Evolutionary conservation across 2,329 filamentous ascomycete species (phyloP), one percentile per base, ranked within the genome.

Genomic region (Clonostachys solani): DNA sequence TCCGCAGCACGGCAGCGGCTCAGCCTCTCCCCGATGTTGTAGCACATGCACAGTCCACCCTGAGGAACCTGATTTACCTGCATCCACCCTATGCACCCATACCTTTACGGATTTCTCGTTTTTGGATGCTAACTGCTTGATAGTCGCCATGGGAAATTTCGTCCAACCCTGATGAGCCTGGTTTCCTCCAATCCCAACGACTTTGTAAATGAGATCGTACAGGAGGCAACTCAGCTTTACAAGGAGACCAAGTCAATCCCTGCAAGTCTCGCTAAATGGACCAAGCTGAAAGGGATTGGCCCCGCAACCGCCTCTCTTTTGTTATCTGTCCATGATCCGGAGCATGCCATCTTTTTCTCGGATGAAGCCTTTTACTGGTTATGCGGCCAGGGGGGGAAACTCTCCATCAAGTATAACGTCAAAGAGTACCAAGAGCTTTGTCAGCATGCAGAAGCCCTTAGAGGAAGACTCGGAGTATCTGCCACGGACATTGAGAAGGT

Each of bases 301-400:
- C 87, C 89, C 2, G 89, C 89, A 8, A 92, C 88, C 1, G 88
- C 87, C 1, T 89, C 86, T 2, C 76, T 94, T 33, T 67, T 92
- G 2, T 74, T 94, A 4, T 78, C 84, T 5, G 79, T 86, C 5
- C 77, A 83, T 52, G 75, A 83, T 50, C 76, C 84, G 0, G 63
- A 71, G 1, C 65, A 67, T 12, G 73, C 84, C 43, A 77, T 87
- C 2, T 92, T 92, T 72, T 92, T 92, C 66, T 87, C 84, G 3
- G 89, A 95, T 58, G 89, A 94, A 64, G 75, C 84, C 5, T 92
- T 84, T 59, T 77, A 83, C 53, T 92, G 87, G 87, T 66, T 86
- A 6, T 80, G 80, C 56, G 80, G 77, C 59, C 62, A 65, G n/a
- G 73, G 74, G 1, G 66, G 69, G 38, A 74, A 69, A 46, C 65